Evolutionary conservation across 108 stramenopile species (phyloP), one percentile per base, ranked within the genome.

Genomic region (Pseudonitzschia pungens): DNA sequence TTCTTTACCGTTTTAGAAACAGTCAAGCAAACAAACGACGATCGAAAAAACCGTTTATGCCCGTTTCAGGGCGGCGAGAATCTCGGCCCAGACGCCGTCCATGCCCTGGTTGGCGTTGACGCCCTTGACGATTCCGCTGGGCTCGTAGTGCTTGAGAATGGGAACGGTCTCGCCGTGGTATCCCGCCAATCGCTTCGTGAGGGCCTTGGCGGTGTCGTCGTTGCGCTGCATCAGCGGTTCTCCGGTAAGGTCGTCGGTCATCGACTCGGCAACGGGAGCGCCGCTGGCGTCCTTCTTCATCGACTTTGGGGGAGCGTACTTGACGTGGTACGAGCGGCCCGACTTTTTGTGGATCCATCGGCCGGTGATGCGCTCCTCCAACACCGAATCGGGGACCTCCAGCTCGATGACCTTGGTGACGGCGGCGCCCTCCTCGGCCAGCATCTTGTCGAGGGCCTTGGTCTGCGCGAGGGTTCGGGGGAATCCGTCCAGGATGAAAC

Each of bases 401-500:
- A 99, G 77, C 69, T 98, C 96, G 33, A 99, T 75, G 20, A 98
- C 96, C 78, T 91, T 93, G 80, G 93, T 92, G 43, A 98, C 96
- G 57, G 76, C 77, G n/a, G 93, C 89, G 29, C 93, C 92, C 59
- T 92, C 94, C 57, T 91, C 73, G 26, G 94, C 89, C 68, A 98
- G 83, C 84, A 98, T 91, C 70, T 86, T 85, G 71, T 99, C 99
- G 75, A 99, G 84, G 54, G 88, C 93, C 81, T 92, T 70, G 33
- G 97, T 98, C 84, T 99, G 99, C n/a, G 78, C 84, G 29, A 97
- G 75, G 22, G 97, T 99, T 60, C 98, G 97, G 18, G 98, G 98
- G 84, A 99, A 99, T 32, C 99, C 99, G 67, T 86, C 86, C 51
- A 99, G 88, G 74, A 99, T 97, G 85, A 99, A 99, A 28, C 99